Evolutionary conservation across 2,329 filamentous ascomycete species (phyloP).

Genomic region (Trichoderma afroharzianum): DNA sequence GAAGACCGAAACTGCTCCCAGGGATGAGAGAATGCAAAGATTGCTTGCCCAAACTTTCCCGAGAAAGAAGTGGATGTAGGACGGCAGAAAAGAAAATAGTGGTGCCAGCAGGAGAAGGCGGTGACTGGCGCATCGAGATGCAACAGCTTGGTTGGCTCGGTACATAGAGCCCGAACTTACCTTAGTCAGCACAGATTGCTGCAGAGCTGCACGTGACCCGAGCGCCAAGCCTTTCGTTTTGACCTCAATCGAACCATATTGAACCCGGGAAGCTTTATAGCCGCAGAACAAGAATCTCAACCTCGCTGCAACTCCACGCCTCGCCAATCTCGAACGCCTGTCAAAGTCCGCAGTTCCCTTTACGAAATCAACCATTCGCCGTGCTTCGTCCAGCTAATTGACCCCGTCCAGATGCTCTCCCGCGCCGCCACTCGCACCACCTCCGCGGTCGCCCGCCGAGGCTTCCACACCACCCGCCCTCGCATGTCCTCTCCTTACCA

Average conservation of each 20-base stretch:
- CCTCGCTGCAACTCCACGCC: slow-evolving; percentile 24
- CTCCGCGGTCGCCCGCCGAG: slow-evolving; percentile 75
- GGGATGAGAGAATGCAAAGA: slow-evolving; percentile 7
- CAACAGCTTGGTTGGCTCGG: neutral
- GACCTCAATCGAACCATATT: slow-evolving; percentile 32
- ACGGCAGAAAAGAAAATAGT: slow-evolving; percentile 29
- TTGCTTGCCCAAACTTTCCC: slow-evolving; percentile 14
- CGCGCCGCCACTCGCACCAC: slow-evolving; percentile 63
- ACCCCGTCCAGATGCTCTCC: slow-evolving; percentile 70
- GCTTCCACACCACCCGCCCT: slow-evolving; percentile 86
- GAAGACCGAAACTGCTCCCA: slow-evolving; percentile 1
- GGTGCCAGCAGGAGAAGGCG: slow-evolving; percentile 21
- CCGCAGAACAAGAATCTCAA: slow-evolving; percentile 25
- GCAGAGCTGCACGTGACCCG: slow-evolving; percentile 21
- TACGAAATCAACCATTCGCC: neutral
- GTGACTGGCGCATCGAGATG: slow-evolving; percentile 23
- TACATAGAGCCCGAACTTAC: neutral
- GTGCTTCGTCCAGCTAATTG: slow-evolving; percentile 39
- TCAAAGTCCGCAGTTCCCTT: slow-evolving; percentile 25
- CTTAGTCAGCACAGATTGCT: neutral
- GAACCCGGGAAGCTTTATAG: slow-evolving; percentile 29
- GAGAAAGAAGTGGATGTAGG: slow-evolving; percentile 10
- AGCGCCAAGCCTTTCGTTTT: slow-evolving; percentile 27
- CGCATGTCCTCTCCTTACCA: slow-evolving; percentile 91
- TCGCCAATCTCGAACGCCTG: slow-evolving; percentile 21